These are phyloP conservation scores for Ampelomyces quisqualis DNA, from an alignment of 2,329 filamentous ascomycete genomes.

Conservation along the genomic window DNA sequence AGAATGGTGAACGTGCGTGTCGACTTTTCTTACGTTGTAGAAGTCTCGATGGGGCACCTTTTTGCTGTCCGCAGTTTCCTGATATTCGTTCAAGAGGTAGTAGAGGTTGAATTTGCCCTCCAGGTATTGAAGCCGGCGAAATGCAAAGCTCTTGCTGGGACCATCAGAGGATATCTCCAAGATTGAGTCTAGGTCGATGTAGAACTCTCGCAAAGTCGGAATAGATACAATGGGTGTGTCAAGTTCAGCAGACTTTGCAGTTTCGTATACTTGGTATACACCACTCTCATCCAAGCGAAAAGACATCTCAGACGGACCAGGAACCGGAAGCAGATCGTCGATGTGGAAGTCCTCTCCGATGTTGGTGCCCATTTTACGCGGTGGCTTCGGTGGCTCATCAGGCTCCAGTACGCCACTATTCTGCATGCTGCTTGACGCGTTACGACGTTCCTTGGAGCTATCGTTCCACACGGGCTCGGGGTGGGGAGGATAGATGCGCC, in stretches of 20 bases:
- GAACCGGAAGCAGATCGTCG: conserved; percentile 72
- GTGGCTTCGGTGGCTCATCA: conserved; percentile 46
- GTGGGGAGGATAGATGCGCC: conserved; percentile 88
- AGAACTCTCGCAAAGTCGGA: conserved; percentile 93
- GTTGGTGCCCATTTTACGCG: conserved; percentile 82
- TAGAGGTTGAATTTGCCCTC: conserved; percentile 98
- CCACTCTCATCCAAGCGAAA: conserved; percentile 80
- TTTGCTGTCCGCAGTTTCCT: conserved; percentile 97
- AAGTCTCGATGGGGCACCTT: conserved; percentile 97
- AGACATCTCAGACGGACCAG: conserved; percentile 67
- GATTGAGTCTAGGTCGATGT: conserved; percentile 88
- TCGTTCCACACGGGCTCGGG: conserved; percentile 88
- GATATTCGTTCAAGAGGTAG: conserved; percentile 89
- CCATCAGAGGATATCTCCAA: conserved; percentile 91
- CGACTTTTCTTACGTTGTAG: conserved; percentile 98
- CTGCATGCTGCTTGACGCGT: conserved; percentile 41
- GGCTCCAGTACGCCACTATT: conserved; percentile 41
- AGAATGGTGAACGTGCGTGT: conserved; percentile 98
- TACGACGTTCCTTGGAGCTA: conserved; percentile 50
- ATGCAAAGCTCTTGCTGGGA: conserved; percentile 95
- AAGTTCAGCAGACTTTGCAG: conserved; percentile 59
- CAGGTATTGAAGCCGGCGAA: conserved; percentile 87
- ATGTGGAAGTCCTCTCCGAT: conserved; percentile 92
- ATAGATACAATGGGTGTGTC: conserved; percentile 74
- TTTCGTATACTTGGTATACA: conserved; percentile 90